Conservation (phyloP, 768 basidiomycete genomes). For the Tulasnella sp. region DNA sequence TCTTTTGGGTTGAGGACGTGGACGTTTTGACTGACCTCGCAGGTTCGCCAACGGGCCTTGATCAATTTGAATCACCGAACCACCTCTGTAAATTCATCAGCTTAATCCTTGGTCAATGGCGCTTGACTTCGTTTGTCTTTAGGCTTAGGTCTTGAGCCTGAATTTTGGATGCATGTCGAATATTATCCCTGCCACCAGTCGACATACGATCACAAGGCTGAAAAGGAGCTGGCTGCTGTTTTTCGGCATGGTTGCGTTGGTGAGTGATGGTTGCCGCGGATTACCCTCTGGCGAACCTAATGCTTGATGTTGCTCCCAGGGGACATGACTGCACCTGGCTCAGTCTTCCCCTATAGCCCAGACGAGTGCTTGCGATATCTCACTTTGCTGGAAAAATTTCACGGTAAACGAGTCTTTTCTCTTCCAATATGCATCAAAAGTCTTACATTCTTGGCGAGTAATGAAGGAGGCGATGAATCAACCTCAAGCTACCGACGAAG, state of each 20-base stretch:
- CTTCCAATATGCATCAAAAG: too few species aligned
- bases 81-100: not conserved
- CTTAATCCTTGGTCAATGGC: not conserved
- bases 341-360: not conserved
- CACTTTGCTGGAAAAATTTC: not conserved
- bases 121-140: not conserved
- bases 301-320: not conserved
- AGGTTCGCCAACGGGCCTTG: not conserved
- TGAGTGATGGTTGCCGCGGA: not conserved
- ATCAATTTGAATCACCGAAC: not conserved
- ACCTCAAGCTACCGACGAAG: not conserved
- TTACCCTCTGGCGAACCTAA: not conserved
- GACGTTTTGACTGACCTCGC: not conserved
- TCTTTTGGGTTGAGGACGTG: constrained; percentile 12
- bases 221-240: not conserved
- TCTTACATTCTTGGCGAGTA: too few species aligned
- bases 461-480: not conserved
- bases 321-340: constrained; percentile 6
- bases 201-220: not conserved
- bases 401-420: not conserved
- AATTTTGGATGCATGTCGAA: constrained; percentile 14
- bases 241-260: not conserved
- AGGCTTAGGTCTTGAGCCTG: not conserved
- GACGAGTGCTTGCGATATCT: not conserved
- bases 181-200: constrained; percentile 3